phyloP scores from a whole-genome alignment of 345 rosid genomes.

The Eucalyptus regnans region DNA sequence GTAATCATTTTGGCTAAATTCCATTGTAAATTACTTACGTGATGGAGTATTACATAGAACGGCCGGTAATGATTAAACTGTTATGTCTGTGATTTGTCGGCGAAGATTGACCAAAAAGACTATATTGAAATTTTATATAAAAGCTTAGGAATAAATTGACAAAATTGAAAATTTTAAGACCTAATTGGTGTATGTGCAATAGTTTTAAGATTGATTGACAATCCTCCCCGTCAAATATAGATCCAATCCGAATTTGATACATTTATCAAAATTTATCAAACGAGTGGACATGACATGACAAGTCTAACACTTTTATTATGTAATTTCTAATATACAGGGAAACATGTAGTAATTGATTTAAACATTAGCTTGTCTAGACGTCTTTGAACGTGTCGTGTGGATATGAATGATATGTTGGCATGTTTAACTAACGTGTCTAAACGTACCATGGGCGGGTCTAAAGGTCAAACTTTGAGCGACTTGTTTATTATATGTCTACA shows the following conservation, averaged over 20 bases:
- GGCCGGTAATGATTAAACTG: accelerated
- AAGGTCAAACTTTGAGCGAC: background rate
- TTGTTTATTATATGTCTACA: background rate
- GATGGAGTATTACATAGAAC: background rate
- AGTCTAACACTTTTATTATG: background rate
- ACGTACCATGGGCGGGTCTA: background rate
- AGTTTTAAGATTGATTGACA: background rate
- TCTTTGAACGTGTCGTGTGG: background rate
- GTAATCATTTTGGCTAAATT: background rate
- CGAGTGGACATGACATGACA: background rate
- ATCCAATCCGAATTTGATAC: background rate
- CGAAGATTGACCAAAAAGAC: background rate
- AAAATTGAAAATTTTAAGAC: background rate
- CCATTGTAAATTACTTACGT: background rate
- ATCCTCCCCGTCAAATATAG: background rate
- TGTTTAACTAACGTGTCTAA: background rate
- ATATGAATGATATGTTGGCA: background rate
- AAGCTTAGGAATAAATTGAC: background rate
- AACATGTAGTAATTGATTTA: background rate
- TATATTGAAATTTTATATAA: background rate
- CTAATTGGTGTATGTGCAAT: background rate
- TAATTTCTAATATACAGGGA: background rate
- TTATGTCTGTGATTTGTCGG: background rate
- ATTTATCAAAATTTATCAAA: background rate
- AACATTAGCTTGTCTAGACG: background rate